Conservation (phyloP, 2,329 filamentous ascomycete species). For the Scytalidium lignicola region DNA sequence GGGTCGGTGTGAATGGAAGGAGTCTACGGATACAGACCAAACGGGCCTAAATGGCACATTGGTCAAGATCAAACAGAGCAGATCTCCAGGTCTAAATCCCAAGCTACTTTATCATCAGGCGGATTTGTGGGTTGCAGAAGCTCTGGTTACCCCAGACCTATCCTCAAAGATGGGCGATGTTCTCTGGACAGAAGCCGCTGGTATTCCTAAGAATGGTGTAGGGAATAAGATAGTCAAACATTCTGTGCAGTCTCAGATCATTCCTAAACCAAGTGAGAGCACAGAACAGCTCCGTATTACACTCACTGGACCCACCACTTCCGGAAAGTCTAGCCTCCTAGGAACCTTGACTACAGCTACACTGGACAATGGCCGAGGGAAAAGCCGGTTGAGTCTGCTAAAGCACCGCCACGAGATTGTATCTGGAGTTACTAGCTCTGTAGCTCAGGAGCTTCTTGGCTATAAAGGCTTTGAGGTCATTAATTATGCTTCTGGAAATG, state of each 20-base stretch:
- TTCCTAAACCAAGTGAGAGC: constrained; percentile 3
- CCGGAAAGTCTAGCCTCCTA: constrained; percentile 86
- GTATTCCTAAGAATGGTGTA: not conserved
- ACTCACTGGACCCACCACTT: constrained; percentile 81
- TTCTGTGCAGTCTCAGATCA: not conserved
- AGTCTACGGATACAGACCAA: constrained; percentile 13
- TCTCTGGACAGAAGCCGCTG: not conserved
- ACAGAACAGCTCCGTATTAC: constrained; percentile 76
- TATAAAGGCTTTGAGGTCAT: constrained; percentile 62
- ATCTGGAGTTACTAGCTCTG: constrained; percentile 88
- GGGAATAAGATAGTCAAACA: not conserved
- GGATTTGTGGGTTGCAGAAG: constrained; percentile 83
- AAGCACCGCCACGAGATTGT: constrained; percentile 91
- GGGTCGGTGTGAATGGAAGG: constrained; percentile 72
- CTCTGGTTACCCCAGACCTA: constrained; percentile 72
- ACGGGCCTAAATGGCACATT: not conserved
- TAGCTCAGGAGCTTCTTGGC: constrained; percentile 89
- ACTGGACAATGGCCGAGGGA: constrained; percentile 87
- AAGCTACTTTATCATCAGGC: constrained; percentile 33
- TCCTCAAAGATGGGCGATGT: constrained; percentile 29
- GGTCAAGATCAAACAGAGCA: not conserved
- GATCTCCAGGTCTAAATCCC: constrained; percentile 10
- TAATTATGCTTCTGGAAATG: constrained; percentile 82
- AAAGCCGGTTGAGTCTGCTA: constrained; percentile 79
- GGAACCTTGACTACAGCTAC: constrained; percentile 84